Base-by-base conservation (phyloP, 805 yeast species). In the Zygosaccharomyces bailii region DNA sequence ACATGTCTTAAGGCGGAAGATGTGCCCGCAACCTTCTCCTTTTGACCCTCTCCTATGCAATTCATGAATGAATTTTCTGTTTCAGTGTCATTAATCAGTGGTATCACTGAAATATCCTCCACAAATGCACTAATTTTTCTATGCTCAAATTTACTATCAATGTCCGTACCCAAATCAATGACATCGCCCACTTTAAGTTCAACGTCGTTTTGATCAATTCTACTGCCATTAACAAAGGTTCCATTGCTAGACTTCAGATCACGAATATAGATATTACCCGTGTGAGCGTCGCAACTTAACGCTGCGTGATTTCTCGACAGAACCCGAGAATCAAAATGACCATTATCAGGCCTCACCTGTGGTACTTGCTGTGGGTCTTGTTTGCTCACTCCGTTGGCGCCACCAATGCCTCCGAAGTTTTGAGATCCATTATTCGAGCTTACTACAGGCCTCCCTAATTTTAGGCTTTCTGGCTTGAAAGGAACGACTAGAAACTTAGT, bases 211-310 rank as follows among this genome's bases (percentile, higher is more conserved):
- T 69, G 67, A 45, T 73, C 74, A 8, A 93, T 73, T 50, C 89
- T 81, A 33, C 68, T 72, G 25, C 82, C 86, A 63, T 93, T 93
- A 39, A 93, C 78, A 63, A 84, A 95, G 0, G 99, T 91, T 7
- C 99, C 99, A 65, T 93, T 93, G 18, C 96, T 85, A 2, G 95
- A 84, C 45, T 89, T 88, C 58, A 89, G 75, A 67, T 93, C 99
- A 53, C 82, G 79, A 19, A 93, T 75, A 73, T 74, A 87, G 16
- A 95, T 73, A 47, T 75, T 75, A 4, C 90, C 89, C 4, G 70
- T 66, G 19, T 63, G 63, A 13, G 78, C 71, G 53, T 86, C 93
- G 29, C 89, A 78, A 70, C 78, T 86, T 50, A 93, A 68, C 56
- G 86, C 91, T 0, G 99, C 99, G 67, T 93, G 99, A 59, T 86